Conservation (phyloP, 1,139 yeast species). For the Candida sojae region DNA sequence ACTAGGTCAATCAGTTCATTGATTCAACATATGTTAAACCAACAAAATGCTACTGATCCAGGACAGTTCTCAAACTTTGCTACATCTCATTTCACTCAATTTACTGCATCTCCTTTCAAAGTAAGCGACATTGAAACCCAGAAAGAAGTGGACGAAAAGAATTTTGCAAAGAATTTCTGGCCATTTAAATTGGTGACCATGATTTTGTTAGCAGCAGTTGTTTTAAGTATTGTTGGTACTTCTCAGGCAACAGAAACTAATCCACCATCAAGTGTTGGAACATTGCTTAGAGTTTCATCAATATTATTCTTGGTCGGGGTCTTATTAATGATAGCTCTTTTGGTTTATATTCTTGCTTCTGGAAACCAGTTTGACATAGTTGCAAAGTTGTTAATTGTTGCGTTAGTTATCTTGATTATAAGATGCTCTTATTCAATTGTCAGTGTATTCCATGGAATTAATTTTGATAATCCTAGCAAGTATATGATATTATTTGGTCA, state of each 20-base stretch:
- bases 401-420: slow-evolving; percentile 11
- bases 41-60: not conserved
- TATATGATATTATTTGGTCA: slow-evolving; percentile 15
- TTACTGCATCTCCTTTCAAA: not conserved
- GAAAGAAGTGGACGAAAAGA: not conserved
- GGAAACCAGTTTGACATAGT: slow-evolving; percentile 2
- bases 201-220: slow-evolving; percentile 12
- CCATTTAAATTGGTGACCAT: slow-evolving; percentile 13
- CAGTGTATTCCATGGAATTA: slow-evolving; percentile 13
- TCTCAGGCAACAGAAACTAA: slow-evolving; percentile 4
- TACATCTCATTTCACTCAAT: no score
- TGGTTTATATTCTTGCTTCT: slow-evolving; percentile 2
- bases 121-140: not conserved
- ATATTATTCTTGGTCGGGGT: slow-evolving; percentile 13
- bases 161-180: slow-evolving; percentile 6
- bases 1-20: slow-evolving; percentile 12
- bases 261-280: slow-evolving; percentile 2
- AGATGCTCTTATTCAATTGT: slow-evolving; percentile 14
- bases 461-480: slow-evolving; percentile 10
- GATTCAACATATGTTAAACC: slow-evolving; percentile 11
- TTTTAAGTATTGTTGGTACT: slow-evolving; percentile 10
- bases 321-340: slow-evolving; percentile 8
- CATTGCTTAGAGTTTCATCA: slow-evolving; percentile 11
- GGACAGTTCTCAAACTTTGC: not conserved
- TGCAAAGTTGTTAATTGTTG: slow-evolving; percentile 9